phyloP scores from a whole-genome alignment of 106 monocot species.

The Dendrobium officinale region DNA sequence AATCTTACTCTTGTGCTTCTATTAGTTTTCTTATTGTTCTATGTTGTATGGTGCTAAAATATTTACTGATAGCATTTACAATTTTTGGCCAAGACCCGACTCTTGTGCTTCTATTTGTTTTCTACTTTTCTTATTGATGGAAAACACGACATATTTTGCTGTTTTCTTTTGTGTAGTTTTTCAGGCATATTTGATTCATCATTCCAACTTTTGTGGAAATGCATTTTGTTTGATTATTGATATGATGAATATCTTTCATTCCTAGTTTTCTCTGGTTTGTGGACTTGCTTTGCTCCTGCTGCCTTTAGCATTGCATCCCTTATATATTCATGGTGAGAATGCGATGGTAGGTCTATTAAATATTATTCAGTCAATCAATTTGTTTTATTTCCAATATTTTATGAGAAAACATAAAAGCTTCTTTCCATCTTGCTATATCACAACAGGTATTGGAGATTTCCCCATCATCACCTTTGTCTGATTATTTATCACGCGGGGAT shows the following conservation, averaged over 20 bases:
- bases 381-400: constrained; percentile 4
- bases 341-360: constrained; percentile 44
- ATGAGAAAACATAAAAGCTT: not conserved
- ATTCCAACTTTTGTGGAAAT: not conserved
- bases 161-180: not conserved
- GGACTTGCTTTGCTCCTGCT: constrained; percentile 37
- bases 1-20: not conserved
- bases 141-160: not conserved
- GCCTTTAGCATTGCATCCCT: constrained; percentile 56
- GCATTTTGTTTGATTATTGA: constrained; percentile 1
- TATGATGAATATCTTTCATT: constrained; percentile 4
- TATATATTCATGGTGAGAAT: constrained; percentile 51
- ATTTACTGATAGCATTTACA: not conserved
- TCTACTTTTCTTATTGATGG: not conserved
- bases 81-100: not conserved
- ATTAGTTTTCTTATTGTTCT: not conserved
- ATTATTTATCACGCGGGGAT: constrained; percentile 53
- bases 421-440: not conserved
- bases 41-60: not conserved
- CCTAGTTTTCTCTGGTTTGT: constrained; percentile 73
- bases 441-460: constrained; percentile 64
- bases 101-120: no score
- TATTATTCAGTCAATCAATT: not conserved
- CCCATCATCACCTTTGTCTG: constrained; percentile 45
- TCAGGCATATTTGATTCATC: not conserved